These are phyloP conservation scores for Escovopsis sp. DNA, from an alignment of 2,329 filamentous ascomycete genomes.

Conservation along the genomic window DNA sequence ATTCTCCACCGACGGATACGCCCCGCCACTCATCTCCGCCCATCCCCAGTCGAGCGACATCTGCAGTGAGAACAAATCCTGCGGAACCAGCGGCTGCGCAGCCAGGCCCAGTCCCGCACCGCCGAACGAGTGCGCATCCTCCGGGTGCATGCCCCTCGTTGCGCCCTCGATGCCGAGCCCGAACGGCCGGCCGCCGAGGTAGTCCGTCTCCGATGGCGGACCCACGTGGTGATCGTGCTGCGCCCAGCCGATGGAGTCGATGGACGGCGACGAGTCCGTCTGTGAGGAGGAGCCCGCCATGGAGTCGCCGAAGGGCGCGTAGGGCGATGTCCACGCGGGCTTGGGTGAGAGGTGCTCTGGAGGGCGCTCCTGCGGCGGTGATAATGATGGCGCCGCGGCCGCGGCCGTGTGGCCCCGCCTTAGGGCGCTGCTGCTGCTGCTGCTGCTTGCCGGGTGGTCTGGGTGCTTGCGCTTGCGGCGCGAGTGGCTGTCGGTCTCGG, in stretches of 20 bases:
- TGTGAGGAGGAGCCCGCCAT: constrained; percentile 6
- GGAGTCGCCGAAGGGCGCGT: constrained; percentile 16
- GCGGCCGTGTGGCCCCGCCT: constrained; percentile 1
- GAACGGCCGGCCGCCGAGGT: constrained; percentile 4
- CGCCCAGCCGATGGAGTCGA: constrained; percentile 30
- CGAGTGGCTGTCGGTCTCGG: constrained; percentile 67
- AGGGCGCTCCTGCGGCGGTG: not conserved
- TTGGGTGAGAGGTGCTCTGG: constrained; percentile 15
- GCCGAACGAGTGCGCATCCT: constrained; percentile 8
- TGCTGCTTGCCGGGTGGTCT: constrained; percentile 20
- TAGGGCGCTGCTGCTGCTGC: constrained; percentile 5
- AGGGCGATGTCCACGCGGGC: constrained; percentile 10
- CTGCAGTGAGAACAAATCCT: constrained; percentile 88
- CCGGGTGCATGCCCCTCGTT: constrained; percentile 18
- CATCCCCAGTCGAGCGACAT: constrained; percentile 90
- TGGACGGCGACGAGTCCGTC: constrained; percentile 24
- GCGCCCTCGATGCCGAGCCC: constrained; percentile 25
- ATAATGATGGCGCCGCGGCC: constrained; percentile 1
- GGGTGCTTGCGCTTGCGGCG: constrained; percentile 73
- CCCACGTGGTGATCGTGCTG: constrained; percentile 27
- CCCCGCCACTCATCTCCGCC: constrained; percentile 52
- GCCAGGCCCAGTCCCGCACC: constrained; percentile 36
- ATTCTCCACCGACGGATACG: constrained; percentile 49
- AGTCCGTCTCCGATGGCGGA: constrained; percentile 27
- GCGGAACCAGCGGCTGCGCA: constrained; percentile 77